Base-by-base conservation (phyloP, 768 basidiomycete species). In the Galerina sulciceps region DNA sequence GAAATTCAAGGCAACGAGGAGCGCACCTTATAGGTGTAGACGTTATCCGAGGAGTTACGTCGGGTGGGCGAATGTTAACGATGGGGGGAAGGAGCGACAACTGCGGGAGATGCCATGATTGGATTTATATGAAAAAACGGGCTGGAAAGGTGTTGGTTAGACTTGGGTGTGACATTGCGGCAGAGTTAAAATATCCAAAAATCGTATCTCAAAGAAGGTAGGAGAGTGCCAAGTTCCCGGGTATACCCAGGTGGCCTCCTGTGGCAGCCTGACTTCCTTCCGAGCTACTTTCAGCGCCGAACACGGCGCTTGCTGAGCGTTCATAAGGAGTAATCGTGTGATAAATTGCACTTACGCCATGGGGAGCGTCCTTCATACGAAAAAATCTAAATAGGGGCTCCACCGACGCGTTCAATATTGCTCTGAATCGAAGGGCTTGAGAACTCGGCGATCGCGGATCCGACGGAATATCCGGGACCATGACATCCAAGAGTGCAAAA, bases 101-200 rank as follows among this genome's bases (percentile, higher is more conserved):
- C 62, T 60, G 67, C 72, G 72, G 72, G 61, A 71, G 68, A 64
- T 71, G 59, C 64, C 70, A 62, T 67, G 67, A 67, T 70, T 63
- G 60, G 17, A 52, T 61, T 64, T 65, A 70, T 65, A 62, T 66
- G 63, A 62, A 54, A 63, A 56, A 53, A 59, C 61, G 55, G 59
- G 53, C 63, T 64, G 57, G 45, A 41, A 37, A 50, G 52, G 55
- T 52, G 61, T 58, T 58, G 57, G 60, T 62, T 65, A 65, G 58
- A 35, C 57, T 64, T 58, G 56, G 38, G 47, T 37, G 58, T 64
- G 61, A 67, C 66, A 61, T 52, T 58, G 36, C 44, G 52, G 61
- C 18, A 61, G 64, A 73, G 69, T 66, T 69, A 69, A 67, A 68
- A 57, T 70, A 65, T 67, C 56, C 60, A 69, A 66, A 74, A 67